A percentile compares a stretch with the other conserved stretches of the same genome.
These are phyloP conservation scores for Scedosporium boydii DNA, from an alignment of 2,329 filamentous ascomycete species.

Conservation along the genomic window DNA sequence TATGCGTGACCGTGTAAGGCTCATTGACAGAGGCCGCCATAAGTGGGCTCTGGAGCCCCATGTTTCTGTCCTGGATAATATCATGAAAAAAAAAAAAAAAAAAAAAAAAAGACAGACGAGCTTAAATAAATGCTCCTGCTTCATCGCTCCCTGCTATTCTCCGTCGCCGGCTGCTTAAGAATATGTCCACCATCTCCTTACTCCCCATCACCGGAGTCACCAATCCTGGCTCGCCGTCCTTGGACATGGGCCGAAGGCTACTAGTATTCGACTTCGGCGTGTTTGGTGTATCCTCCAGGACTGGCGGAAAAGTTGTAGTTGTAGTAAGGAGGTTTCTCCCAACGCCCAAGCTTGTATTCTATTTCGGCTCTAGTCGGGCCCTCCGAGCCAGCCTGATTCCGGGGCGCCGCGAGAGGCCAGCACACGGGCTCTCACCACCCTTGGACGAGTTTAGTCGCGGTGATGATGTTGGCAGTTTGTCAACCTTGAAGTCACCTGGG, in stretches of 20 bases:
- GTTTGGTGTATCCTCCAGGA: neutral
- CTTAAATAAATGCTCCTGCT: constrained; percentile 21
- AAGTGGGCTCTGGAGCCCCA: no score
- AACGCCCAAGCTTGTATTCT: neutral
- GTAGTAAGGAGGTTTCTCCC: neutral
- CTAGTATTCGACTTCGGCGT: neutral
- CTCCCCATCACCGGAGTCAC: constrained; percentile 24
- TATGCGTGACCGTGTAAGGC: neutral
- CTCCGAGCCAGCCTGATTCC: constrained; percentile 8
- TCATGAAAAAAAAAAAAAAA: neutral
- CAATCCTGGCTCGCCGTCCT: neutral
- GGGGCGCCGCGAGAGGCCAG: neutral
- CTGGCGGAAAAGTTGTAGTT: no score
- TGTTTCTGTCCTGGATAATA: no score
- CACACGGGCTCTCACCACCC: neutral
- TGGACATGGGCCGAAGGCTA: neutral
- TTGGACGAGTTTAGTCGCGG: neutral
- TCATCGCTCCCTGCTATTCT: constrained; percentile 29
- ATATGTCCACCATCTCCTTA: constrained; percentile 44
- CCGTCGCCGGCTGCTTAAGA: constrained; percentile 38
- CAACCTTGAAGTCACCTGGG: constrained; percentile 6
- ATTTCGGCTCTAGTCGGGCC: constrained; percentile 9
- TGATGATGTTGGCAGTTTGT: constrained; percentile 5
- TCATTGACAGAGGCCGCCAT: neutral
- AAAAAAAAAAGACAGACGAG: neutral